Evolutionary conservation across 2,329 filamentous ascomycete species (phyloP), one percentile per base, ranked within the genome.

Genomic region (Bretziella fagacearum): DNA sequence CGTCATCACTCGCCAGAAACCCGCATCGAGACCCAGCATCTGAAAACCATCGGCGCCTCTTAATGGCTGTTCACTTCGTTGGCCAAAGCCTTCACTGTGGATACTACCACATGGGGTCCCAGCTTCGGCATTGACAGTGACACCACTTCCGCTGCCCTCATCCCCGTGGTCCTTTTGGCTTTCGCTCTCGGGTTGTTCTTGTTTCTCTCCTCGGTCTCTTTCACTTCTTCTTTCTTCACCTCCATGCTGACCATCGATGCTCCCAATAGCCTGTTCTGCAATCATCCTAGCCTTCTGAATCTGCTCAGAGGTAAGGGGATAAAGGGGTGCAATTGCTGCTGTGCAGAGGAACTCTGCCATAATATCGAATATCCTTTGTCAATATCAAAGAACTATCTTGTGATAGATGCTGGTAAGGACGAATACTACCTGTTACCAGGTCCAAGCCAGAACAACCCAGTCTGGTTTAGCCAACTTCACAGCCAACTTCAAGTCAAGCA

Each of bases 261-360:
- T 18, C 4, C 25, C 17, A 20, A 39, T 39, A 7, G 37, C 22
- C 46, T 26, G 37, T 15, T 27, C 27, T 23, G 39, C 40, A 22
- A 26, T 25, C 11, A 18, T 29, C 27, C 10, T 42, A 23, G 39
- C 29, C 39, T 22, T 29, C 29, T 40, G 23, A 18, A 43, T 42
- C 29, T 42, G 15, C 6, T 35, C 15, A 6, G 37, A 10, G 37
- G 27, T 22, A 8, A 42, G 18, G 6, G 46, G 46, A 48, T 48
- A 48, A 33, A 29, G 46, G 27, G 45, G 20, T 4, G 29, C 10
- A 13, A 37, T 26, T n/a, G 39, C 39, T 18, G 46, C 46, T 18
- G 46, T 26, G 23, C 46, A 48, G 2, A 48, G 18, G 39, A 48
- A 43, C 37, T 48, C 46, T 6, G 46, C 39, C 46, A 48, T 46